Conservation (phyloP, 2,329 filamentous ascomycete species). For the Dryadomyces quercus-mongolicae region DNA sequence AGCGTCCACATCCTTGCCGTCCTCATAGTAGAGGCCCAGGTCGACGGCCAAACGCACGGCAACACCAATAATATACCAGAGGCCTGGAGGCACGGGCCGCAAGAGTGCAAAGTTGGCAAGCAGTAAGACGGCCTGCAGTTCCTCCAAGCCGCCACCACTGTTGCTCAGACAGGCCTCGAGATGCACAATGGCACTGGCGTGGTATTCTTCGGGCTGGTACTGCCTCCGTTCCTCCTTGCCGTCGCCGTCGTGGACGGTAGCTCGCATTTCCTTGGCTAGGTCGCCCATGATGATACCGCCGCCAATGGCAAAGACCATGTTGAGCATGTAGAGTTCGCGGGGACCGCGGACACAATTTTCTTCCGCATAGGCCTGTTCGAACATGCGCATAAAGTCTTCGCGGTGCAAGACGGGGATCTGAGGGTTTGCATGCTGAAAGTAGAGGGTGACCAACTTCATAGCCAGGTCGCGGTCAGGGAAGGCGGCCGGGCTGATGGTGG, state of each 20-base stretch:
- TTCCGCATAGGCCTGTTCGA: conserved; percentile 67
- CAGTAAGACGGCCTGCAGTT: conserved; percentile 84
- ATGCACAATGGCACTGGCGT: conserved; percentile 86
- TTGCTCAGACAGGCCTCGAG: conserved; percentile 76
- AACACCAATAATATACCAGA: conserved; percentile 97
- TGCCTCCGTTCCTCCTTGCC: conserved; percentile 22
- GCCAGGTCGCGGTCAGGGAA: conserved; percentile 74
- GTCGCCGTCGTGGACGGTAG: neutral
- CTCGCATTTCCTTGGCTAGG: conserved; percentile 27
- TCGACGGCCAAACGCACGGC: conserved; percentile 85
- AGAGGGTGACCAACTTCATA: conserved; percentile 61
- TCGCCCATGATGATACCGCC: conserved; percentile 79
- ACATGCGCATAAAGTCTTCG: conserved; percentile 78
- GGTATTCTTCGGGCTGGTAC: conserved; percentile 85
- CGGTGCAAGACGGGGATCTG: conserved; percentile 90
- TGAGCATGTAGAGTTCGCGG: conserved; percentile 82
- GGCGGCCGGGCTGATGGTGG: conserved; percentile 70
- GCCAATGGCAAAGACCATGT: conserved; percentile 95
- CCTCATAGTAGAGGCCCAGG: conserved; percentile 84
- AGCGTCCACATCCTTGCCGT: conserved; percentile 54
- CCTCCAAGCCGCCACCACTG: conserved; percentile 81
- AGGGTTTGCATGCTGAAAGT: conserved; percentile 93
- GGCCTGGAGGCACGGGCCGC: conserved; percentile 78
- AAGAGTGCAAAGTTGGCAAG: conserved; percentile 85
- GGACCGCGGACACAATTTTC: conserved; percentile 56